A percentile compares a stretch with the other conserved stretches of the same genome.
Evolutionary conservation across 345 rosid species (phyloP).

Genomic region (Cardamine chenopodiifolia): DNA sequence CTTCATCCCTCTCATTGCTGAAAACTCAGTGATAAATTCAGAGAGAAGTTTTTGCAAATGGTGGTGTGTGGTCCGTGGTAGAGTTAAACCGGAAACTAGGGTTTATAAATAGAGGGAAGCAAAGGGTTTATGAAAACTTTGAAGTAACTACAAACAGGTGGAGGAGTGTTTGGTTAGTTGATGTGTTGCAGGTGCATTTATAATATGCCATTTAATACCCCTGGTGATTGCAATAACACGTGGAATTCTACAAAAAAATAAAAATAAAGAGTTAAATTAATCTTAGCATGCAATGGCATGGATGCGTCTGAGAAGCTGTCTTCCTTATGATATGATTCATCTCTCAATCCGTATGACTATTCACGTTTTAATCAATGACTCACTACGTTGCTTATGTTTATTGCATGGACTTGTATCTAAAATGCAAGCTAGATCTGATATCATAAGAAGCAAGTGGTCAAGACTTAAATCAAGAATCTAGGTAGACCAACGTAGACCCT

Average conservation of each 20-base stretch:
- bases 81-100: slow-evolving; percentile 19
- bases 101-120: slow-evolving; percentile 37
- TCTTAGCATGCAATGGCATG: slow-evolving; percentile 32
- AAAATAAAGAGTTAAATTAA: neutral
- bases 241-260: neutral
- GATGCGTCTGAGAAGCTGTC: slow-evolving; percentile 39
- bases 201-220: slow-evolving; percentile 37
- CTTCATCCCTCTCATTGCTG: slow-evolving; percentile 40
- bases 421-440: slow-evolving; percentile 4
- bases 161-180: slow-evolving; percentile 74
- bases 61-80: slow-evolving; percentile 24
- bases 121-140: slow-evolving; percentile 26
- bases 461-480: slow-evolving; percentile 37
- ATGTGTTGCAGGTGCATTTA: slow-evolving; percentile 73
- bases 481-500: slow-evolving; percentile 34
- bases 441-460: slow-evolving; percentile 3
- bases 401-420: slow-evolving; percentile 17
- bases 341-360: slow-evolving; percentile 25
- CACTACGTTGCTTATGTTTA: slow-evolving; percentile 19
- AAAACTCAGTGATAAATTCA: neutral
- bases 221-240: slow-evolving; percentile 33
- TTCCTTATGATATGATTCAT: slow-evolving; percentile 26
- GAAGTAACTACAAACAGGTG: slow-evolving; percentile 73
- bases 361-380: slow-evolving; percentile 19
- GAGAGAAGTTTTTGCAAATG: neutral